Base-by-base conservation (phyloP, 805 yeast species). In the Brettanomyces custersianus region DNA sequence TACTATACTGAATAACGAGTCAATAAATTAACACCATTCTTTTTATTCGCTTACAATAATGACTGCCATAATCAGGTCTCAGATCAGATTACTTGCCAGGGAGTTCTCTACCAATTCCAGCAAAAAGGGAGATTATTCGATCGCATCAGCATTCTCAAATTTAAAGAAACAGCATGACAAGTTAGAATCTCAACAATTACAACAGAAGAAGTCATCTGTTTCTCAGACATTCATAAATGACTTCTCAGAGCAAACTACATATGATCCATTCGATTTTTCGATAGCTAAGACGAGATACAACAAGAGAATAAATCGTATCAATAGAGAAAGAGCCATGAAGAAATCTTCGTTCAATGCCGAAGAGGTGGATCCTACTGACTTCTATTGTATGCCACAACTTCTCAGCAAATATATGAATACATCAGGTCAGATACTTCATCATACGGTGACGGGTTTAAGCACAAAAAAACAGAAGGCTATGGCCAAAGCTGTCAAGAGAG, bases 261-360 rank as follows among this genome's bases (percentile, higher is more conserved):
- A 86, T 52, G 90, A 82, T 47, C 92, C 95, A 35, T 80, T 78
- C 58, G 94, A 84, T 55, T 84, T 85, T 47, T 72, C 83, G 21
- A 57, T 74, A 49, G 73, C 78, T 31, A 73, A 70, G 45, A 48
- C 73, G 26, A 63, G 68, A 41, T 69, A 74, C 46, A 77, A 73
- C 32, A 63, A 55, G 43, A 68, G 64, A 43, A 37, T 48, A 9
- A 15, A 25, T 13, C 11, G 20, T 15, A 39, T 34, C 17, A 27
- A 40, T 9, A 39, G 37, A 20, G 39, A 34, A 11, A 44, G 26
- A 39, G 54, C 40, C 49, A 45, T 46, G 44, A 39, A 36, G 61
- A 62, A 40, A 2, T 45, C 59, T 9, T 45, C 55, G 2, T 57
- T 60, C 42, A 55, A 57, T 38, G 44, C 57, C 4, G 49, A 47